These are phyloP conservation scores for Yamadazyma phyllophila DNA, from an alignment of 805 yeast species.

Conservation along the genomic window DNA sequence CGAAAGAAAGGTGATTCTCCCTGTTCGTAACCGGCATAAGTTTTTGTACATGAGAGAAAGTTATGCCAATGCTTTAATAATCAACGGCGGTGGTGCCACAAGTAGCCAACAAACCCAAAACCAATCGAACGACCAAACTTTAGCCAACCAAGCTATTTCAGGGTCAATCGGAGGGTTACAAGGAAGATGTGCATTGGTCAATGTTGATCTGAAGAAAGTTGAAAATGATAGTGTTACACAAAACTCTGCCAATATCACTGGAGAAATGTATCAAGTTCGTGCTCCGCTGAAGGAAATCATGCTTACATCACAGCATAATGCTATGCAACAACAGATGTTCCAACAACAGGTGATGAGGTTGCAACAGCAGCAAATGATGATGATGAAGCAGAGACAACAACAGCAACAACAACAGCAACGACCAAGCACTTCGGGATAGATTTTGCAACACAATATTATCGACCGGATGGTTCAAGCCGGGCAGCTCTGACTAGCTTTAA, in stretches of 20 bases:
- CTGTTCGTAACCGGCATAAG: conserved; percentile 66
- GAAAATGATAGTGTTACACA: conserved; percentile 31
- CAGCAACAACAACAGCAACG: conserved; percentile 5
- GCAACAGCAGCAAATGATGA: conserved; percentile 34
- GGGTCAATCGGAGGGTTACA: conserved; percentile 68
- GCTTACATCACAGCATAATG: conserved; percentile 41
- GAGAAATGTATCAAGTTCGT: conserved; percentile 47
- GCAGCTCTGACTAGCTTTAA: not conserved
- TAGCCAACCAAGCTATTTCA: conserved; percentile 46
- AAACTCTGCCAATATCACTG: conserved; percentile 58
- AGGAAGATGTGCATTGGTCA: conserved; percentile 76
- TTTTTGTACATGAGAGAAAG: conserved; percentile 89
- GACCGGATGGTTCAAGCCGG: no score
- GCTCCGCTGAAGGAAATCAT: conserved; percentile 46
- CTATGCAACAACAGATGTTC: conserved; percentile 42
- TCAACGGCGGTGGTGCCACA: conserved; percentile 50
- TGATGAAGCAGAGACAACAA: conserved; percentile 30
- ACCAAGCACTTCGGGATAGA: not conserved
- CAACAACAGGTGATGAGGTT: conserved; percentile 42
- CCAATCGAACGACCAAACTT: conserved; percentile 32
- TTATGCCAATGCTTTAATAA: conserved; percentile 82
- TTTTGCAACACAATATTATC: not conserved
- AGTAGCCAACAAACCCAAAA: conserved; percentile 15
- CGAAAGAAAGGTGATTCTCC: conserved; percentile 69
- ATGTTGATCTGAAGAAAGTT: conserved; percentile 47